Conservation (phyloP, 352 stramenopile genomes). For the Aphanomyces cochlioides region DNA sequence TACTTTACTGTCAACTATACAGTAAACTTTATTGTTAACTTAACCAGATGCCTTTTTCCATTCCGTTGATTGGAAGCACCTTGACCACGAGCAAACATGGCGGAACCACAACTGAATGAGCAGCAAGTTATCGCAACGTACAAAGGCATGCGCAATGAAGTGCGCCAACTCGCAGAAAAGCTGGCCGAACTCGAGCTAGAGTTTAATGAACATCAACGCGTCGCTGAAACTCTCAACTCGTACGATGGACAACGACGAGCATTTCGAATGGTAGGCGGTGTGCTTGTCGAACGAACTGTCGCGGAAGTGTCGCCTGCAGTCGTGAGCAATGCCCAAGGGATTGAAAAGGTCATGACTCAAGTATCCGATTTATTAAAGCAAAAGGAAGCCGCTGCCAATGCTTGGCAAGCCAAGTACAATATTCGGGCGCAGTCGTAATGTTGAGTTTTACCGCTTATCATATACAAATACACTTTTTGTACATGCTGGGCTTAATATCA, state of each 20-base stretch:
- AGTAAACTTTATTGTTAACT: too few species aligned
- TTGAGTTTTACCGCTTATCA: background rate
- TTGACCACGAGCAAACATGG: slow-evolving; percentile 6
- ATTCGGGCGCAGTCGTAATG: slow-evolving; percentile 33
- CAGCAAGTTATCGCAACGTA: slow-evolving; percentile 84
- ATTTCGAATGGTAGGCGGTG: slow-evolving; percentile 94
- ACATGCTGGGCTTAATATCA: background rate
- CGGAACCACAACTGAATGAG: slow-evolving; percentile 57
- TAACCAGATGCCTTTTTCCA: too few species aligned
- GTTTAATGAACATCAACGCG: slow-evolving; percentile 76
- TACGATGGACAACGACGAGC: slow-evolving; percentile 79
- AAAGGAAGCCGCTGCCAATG: slow-evolving; percentile 77
- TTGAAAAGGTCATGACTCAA: slow-evolving; percentile 68
- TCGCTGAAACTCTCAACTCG: slow-evolving; percentile 72
- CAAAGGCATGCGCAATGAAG: slow-evolving; percentile 78
- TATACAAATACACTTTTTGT: background rate
- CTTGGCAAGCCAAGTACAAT: slow-evolving; percentile 51
- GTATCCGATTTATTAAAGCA: slow-evolving; percentile 78
- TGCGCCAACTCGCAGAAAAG: slow-evolving; percentile 81
- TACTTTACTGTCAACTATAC: too few species aligned
- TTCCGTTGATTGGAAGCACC: too few species aligned
- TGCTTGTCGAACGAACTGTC: slow-evolving; percentile 96
- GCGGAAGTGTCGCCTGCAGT: slow-evolving; percentile 93
- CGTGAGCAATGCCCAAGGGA: slow-evolving; percentile 68
- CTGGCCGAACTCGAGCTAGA: slow-evolving; percentile 82